Percentiles rank a stretch among this genome's conserved stretches.
Conservation (phyloP, 805 yeast genomes). For the Kregervanrija pseudodelftensis region DNA sequence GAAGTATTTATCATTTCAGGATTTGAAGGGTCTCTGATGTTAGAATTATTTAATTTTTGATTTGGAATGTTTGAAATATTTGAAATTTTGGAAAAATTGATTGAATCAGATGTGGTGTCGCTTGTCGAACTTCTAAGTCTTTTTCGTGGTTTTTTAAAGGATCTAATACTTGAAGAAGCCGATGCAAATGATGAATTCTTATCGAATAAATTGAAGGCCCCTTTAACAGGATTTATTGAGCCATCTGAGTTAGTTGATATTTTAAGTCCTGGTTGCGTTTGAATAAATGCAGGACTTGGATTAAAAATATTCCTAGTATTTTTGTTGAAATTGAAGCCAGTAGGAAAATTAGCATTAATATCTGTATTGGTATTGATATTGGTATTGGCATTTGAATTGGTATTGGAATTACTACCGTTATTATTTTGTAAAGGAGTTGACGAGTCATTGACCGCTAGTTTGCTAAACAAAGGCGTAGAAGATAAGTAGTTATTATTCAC, state of each 20-base stretch:
- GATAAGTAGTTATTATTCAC: slow-evolving; percentile 16
- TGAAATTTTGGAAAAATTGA: not conserved
- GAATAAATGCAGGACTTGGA: slow-evolving; percentile 16
- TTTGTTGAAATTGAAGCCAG: slow-evolving; percentile 5
- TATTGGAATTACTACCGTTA: not conserved
- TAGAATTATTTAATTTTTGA: too few species aligned
- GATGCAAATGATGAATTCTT: slow-evolving; percentile 4
- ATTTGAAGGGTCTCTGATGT: too few species aligned
- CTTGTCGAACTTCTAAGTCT: slow-evolving; percentile 7
- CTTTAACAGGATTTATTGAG: slow-evolving; percentile 21
- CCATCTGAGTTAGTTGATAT: slow-evolving; percentile 15
- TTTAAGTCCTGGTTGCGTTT: slow-evolving; percentile 18
- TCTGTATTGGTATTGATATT: slow-evolving; percentile 1
- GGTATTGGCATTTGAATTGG: not conserved
- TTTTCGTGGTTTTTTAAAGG: slow-evolving; percentile 13
- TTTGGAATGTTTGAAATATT: too few species aligned
- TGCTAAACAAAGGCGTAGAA: slow-evolving; percentile 6
- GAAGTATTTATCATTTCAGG: too few species aligned
- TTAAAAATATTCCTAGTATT: slow-evolving; percentile 5
- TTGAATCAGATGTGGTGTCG: not conserved
- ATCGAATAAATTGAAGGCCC: slow-evolving; percentile 26
- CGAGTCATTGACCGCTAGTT: not conserved
- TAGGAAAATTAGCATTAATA: slow-evolving; percentile 9
- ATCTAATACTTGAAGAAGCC: slow-evolving; percentile 3
- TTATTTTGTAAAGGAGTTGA: slow-evolving; percentile 3